These are phyloP conservation scores for Candida incommunis DNA, from an alignment of 805 yeast species.

Conservation along the genomic window DNA sequence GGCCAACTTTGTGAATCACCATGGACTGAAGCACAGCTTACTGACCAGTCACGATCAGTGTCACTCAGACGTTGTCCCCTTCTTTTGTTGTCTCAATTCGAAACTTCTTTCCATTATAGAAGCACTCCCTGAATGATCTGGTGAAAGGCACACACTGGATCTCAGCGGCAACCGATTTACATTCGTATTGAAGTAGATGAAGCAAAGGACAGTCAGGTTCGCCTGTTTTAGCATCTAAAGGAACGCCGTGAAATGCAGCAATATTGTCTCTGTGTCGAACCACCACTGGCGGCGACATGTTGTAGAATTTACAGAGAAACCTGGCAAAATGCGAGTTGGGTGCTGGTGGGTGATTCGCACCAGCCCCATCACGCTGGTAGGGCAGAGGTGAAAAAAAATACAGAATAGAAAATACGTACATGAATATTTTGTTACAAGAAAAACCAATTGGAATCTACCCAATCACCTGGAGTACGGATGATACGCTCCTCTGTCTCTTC, in stretches of 20 bases:
- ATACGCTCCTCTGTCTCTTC: conserved; percentile 7
- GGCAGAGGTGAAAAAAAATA: too few relatives aligned
- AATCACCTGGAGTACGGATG: neutral
- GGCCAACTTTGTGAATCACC: too few relatives aligned
- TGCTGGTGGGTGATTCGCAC: too few relatives aligned
- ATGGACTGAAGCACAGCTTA: too few relatives aligned
- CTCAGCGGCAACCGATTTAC: neutral
- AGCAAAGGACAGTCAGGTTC: neutral
- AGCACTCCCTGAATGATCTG: neutral
- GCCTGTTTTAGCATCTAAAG: neutral
- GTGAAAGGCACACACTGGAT: neutral
- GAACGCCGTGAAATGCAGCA: neutral
- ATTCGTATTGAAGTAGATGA: conserved; percentile 1
- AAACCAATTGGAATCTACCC: neutral
- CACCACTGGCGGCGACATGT: neutral
- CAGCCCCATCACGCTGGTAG: too few relatives aligned
- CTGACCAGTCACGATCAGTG: too few relatives aligned
- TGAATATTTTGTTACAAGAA: too few relatives aligned
- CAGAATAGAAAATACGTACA: too few relatives aligned
- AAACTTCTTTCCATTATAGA: neutral
- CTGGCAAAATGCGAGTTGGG: too few relatives aligned
- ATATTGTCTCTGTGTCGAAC: neutral
- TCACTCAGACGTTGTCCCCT: neutral
- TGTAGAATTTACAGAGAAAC: neutral
- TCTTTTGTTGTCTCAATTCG: neutral